Conservation (phyloP, 768 basidiomycete species). For the Lepiota brunneoincarnata region DNA sequence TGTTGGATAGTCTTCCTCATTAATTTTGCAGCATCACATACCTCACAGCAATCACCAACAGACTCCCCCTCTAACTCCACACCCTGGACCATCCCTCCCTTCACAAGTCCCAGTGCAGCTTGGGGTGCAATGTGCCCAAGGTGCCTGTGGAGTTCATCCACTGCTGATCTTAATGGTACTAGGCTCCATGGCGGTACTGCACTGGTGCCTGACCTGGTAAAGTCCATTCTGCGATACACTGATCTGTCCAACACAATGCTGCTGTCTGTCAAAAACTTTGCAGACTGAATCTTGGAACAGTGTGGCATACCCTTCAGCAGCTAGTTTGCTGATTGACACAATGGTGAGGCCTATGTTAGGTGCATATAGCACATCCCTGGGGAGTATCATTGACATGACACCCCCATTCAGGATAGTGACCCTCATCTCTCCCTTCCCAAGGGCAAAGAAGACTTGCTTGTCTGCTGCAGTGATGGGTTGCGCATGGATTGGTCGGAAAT, state of each 20-base stretch:
- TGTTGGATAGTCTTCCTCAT: constrained; percentile 21
- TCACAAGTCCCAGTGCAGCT: too few species aligned
- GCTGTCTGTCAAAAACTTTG: constrained; percentile 20
- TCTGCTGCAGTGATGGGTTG: constrained; percentile 28
- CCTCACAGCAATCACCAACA: constrained; percentile 18
- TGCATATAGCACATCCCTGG: constrained; percentile 28
- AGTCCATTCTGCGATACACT: constrained; percentile 17
- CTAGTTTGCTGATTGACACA: constrained; percentile 27
- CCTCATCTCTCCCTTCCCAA: constrained; percentile 27
- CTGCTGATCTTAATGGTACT: background rate
- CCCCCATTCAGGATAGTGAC: constrained; percentile 23
- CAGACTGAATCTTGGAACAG: constrained; percentile 23
- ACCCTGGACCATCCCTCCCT: background rate
- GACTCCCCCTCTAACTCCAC: constrained; percentile 5
- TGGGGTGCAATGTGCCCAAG: background rate
- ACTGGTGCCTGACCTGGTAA: constrained; percentile 11
- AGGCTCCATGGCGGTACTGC: too few species aligned
- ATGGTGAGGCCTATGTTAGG: constrained; percentile 29
- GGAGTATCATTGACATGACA: constrained; percentile 18
- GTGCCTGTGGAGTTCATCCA: constrained; percentile 1
- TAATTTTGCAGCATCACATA: constrained; percentile 28
- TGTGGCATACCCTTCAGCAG: constrained; percentile 20
- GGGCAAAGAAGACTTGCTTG: constrained; percentile 25
- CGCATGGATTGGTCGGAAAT: constrained; percentile 23
- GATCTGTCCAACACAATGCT: constrained; percentile 18